A percentile compares a stretch with the other conserved stretches of the same genome.
phyloP scores from a whole-genome alignment of 2,329 filamentous ascomycete species.

The Trichoderma lentiforme region DNA sequence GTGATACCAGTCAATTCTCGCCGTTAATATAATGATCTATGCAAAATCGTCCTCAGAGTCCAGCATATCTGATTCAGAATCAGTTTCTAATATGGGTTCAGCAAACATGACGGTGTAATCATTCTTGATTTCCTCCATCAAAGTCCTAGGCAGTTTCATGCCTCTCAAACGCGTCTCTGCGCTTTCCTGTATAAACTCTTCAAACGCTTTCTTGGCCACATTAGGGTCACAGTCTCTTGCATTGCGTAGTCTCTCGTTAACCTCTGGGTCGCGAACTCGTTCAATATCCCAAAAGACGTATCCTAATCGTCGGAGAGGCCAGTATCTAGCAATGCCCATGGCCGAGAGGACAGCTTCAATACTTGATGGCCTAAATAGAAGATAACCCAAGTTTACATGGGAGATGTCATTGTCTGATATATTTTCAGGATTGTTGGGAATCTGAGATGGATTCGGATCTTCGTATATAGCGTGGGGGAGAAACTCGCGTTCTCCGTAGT shows the following conservation, averaged over 20 bases:
- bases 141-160: background rate
- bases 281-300: background rate
- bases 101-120: background rate
- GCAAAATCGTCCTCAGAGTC: background rate
- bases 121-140: background rate
- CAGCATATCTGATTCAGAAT: background rate
- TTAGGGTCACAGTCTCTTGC: background rate
- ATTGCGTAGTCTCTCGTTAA: background rate
- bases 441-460: background rate
- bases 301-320: background rate
- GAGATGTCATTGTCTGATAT: background rate
- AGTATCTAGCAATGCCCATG: background rate
- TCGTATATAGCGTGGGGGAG: background rate
- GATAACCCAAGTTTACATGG: background rate
- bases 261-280: background rate
- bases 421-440: background rate
- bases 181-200: background rate
- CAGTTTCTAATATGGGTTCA: background rate
- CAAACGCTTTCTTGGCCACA: background rate
- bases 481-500: background rate
- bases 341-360: background rate
- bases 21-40: background rate
- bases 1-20: background rate
- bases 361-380: background rate
- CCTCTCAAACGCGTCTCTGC: background rate